Conservation (phyloP, 2,329 filamentous ascomycete species). For the Chalaropsis ovoidea region DNA sequence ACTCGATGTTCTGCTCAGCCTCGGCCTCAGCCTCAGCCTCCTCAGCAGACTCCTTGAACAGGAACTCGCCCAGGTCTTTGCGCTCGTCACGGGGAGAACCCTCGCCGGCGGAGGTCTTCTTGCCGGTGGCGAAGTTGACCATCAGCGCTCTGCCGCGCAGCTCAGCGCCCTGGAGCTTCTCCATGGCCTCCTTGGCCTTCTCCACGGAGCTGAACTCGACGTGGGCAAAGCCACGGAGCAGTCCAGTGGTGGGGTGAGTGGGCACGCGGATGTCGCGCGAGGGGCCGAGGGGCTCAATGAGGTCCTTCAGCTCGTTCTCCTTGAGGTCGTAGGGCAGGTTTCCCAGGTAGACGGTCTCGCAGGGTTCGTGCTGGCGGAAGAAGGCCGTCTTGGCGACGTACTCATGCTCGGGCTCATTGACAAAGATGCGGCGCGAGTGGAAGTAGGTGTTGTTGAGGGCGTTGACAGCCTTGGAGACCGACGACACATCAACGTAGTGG, state of each 20-base stretch:
- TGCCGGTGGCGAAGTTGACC: constrained; percentile 48
- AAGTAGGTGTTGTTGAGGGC: constrained; percentile 23
- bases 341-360: constrained; percentile 61
- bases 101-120: background rate
- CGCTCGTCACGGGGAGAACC: background rate
- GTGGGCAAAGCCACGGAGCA: constrained; percentile 74
- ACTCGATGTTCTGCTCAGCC: background rate
- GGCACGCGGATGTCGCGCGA: constrained; percentile 69
- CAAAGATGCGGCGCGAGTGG: constrained; percentile 24
- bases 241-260: constrained; percentile 69
- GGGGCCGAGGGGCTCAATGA: constrained; percentile 62
- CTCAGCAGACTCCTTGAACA: background rate
- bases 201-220: constrained; percentile 64
- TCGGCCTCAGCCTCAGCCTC: background rate
- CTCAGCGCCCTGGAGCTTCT: constrained; percentile 44
- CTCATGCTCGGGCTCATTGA: constrained; percentile 17
- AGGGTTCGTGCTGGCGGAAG: background rate
- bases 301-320: constrained; percentile 67
- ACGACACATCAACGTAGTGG: constrained; percentile 19
- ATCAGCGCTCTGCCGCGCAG: constrained; percentile 58
- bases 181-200: constrained; percentile 51
- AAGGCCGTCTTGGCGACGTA: constrained; percentile 12
- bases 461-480: constrained; percentile 18
- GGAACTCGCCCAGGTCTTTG: background rate
- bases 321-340: constrained; percentile 81